phyloP scores from a whole-genome alignment of 1,139 yeast genomes.

The Debaryomyces fabryi region DNA sequence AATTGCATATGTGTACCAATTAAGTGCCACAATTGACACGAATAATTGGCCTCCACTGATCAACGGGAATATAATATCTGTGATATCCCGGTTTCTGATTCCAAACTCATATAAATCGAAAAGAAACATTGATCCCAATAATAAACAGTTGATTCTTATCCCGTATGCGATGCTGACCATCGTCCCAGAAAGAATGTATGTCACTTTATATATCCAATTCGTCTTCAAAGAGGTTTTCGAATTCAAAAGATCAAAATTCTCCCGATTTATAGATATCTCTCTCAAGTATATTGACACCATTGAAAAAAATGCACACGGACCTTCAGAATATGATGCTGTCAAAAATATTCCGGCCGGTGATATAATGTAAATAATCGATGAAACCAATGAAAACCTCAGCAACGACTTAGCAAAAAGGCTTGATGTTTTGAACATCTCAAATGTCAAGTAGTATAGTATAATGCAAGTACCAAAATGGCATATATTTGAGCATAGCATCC shows the following conservation, averaged over 20 bases:
- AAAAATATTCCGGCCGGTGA: constrained; percentile 85
- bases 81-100: constrained; percentile 17
- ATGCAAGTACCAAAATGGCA: constrained; percentile 55
- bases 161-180: constrained; percentile 59
- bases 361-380: constrained; percentile 54
- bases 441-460: constrained; percentile 55
- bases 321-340: constrained; percentile 77
- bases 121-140: constrained; percentile 70
- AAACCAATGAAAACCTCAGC: constrained; percentile 30
- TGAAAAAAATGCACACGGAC: constrained; percentile 65
- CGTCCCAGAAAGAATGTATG: constrained; percentile 59
- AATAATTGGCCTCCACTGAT: constrained; percentile 60
- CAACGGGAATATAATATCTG: constrained; percentile 33
- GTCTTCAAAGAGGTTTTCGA: constrained; percentile 15
- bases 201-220: constrained; percentile 8
- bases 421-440: constrained; percentile 27
- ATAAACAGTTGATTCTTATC: constrained; percentile 73
- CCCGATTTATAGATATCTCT: constrained; percentile 36
- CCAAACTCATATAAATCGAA: constrained; percentile 50
- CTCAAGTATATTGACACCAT: constrained; percentile 61
- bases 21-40: constrained; percentile 46
- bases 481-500: constrained; percentile 52
- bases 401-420: constrained; percentile 21
- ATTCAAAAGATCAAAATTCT: constrained; percentile 16
- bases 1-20: constrained; percentile 52